Evolutionary conservation across 306 rosid species (phyloP).

Genomic region (Datisca glomerata): DNA sequence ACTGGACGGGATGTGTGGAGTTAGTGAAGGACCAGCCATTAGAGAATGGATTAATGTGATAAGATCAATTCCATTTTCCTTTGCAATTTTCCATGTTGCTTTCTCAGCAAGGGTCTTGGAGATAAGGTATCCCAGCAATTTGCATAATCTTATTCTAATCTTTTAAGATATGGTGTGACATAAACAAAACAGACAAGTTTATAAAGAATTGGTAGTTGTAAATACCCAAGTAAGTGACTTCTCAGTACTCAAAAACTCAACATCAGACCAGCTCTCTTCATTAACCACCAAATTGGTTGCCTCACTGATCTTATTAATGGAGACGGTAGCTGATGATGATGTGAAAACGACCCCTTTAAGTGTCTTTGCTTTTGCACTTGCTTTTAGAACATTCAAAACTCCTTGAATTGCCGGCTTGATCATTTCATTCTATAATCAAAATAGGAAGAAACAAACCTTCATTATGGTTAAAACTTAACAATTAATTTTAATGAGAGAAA

Average conservation of each 20-base stretch:
- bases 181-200: not conserved
- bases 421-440: constrained; percentile 54
- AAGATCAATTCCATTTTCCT: constrained; percentile 59
- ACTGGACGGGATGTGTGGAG: constrained; percentile 57
- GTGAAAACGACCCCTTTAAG: constrained; percentile 67
- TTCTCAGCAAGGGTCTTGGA: constrained; percentile 72
- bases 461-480: no score
- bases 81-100: constrained; percentile 65
- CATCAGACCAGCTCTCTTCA: constrained; percentile 62
- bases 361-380: constrained; percentile 47
- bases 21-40: constrained; percentile 51
- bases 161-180: no score
- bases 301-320: constrained; percentile 30
- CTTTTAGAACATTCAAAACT: constrained; percentile 50
- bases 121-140: constrained; percentile 54
- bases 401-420: constrained; percentile 76
- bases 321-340: constrained; percentile 71
- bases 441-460: no score
- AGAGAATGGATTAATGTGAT: constrained; percentile 65
- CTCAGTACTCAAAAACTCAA: constrained; percentile 37
- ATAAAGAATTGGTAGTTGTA: not conserved
- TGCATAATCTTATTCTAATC: no score
- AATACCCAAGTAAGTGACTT: constrained; percentile 78
- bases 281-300: constrained; percentile 43
- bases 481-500: no score